Evolutionary conservation across 1,139 yeast genomes (phyloP).

Genomic region (Pichia cactophila): DNA sequence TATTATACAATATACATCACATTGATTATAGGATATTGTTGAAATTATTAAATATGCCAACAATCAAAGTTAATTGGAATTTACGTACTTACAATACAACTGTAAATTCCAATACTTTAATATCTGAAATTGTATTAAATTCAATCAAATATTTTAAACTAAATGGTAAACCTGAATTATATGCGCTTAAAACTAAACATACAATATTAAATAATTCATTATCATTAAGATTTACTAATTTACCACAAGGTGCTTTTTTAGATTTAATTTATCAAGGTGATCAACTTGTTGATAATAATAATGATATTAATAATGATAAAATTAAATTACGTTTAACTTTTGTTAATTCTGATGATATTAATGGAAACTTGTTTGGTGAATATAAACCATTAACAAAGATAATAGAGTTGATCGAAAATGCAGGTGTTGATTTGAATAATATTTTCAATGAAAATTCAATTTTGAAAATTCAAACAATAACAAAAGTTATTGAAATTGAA

Average conservation of each 20-base stretch:
- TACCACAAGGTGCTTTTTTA: conserved; percentile 25
- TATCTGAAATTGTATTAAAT: conserved; percentile 2
- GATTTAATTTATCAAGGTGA: conserved; percentile 9
- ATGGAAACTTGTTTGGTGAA: not conserved
- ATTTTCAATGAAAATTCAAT: not conserved
- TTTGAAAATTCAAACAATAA: not conserved
- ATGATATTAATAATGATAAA: not conserved
- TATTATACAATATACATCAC: no score
- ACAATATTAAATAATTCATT: conserved; percentile 23
- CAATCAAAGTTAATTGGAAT: conserved; percentile 14
- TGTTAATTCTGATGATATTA: not conserved
- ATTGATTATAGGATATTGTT: no score
- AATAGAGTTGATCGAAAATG: not conserved
- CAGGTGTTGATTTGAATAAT: not conserved
- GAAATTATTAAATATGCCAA: conserved; percentile 5
- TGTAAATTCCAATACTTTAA: not conserved
- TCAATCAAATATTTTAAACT: conserved; percentile 6
- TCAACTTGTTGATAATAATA: no score
- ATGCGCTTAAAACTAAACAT: conserved; percentile 12
- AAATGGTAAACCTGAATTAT: conserved; percentile 3
- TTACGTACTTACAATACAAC: conserved; percentile 11
- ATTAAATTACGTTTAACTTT: not conserved
- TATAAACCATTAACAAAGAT: not conserved
- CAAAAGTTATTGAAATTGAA: not conserved
- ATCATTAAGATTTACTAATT: conserved; percentile 23